Evolutionary conservation across 2,329 filamentous ascomycete genomes (phyloP).

Genomic region (Trichoderma pleuroti): DNA sequence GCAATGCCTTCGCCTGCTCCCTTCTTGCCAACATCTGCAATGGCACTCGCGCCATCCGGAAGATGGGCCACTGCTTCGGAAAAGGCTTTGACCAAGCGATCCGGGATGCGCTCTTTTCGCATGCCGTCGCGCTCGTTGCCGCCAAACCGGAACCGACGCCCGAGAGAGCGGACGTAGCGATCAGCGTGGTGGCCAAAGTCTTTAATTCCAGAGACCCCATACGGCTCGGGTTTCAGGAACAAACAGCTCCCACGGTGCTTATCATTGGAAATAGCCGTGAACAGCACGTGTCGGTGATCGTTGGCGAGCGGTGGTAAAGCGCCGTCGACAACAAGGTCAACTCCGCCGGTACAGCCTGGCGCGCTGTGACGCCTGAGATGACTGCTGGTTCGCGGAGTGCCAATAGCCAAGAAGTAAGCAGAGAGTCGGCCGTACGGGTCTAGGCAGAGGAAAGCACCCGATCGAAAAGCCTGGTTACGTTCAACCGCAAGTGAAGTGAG

Average conservation of each 20-base stretch:
- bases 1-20: neutral
- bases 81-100: neutral
- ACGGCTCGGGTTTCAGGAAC: neutral
- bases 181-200: neutral
- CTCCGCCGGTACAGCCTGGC: neutral
- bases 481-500: neutral
- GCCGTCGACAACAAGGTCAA: neutral
- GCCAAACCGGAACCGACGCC: neutral
- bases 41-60: neutral
- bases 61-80: neutral
- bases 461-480: neutral
- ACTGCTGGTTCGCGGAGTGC: neutral
- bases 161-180: neutral
- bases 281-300: neutral
- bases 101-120: neutral
- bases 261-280: neutral
- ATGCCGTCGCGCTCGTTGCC: neutral
- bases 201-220: neutral
- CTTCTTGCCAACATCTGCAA: neutral
- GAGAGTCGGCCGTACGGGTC: neutral
- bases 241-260: neutral
- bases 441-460: neutral
- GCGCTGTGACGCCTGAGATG: neutral
- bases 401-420: neutral
- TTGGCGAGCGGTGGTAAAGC: neutral